A percentile compares a stretch with the other conserved stretches of the same genome.
Conservation (phyloP, 192 early-diverging fungal species). For the Coemansia interrupta region DNA sequence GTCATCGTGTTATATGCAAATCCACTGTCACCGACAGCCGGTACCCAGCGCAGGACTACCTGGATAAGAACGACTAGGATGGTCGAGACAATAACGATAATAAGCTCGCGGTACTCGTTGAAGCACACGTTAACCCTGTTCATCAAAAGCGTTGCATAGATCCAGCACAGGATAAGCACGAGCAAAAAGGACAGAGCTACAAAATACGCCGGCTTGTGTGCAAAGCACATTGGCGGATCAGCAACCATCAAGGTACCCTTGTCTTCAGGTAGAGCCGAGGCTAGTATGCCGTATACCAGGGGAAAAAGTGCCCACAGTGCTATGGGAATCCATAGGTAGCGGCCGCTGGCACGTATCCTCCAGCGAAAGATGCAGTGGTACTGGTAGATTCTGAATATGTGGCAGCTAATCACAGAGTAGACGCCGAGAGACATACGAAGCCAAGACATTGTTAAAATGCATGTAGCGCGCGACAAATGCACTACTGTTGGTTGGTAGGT, state of each 20-base stretch:
- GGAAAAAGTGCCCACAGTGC: constrained; percentile 10
- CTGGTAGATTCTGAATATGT: constrained; percentile 39
- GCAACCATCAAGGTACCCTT: not conserved
- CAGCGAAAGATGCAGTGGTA: constrained; percentile 39
- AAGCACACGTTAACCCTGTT: constrained; percentile 30
- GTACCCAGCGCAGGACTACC: constrained; percentile 40
- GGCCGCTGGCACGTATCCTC: constrained; percentile 21
- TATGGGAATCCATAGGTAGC: constrained; percentile 21
- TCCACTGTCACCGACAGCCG: constrained; percentile 20
- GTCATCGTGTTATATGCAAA: constrained; percentile 33
- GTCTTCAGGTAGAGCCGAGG: constrained; percentile 22
- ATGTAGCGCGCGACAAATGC: constrained; percentile 19
- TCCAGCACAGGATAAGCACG: constrained; percentile 17
- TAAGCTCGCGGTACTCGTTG: constrained; percentile 37
- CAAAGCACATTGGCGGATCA: constrained; percentile 22
- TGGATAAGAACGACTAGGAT: constrained; percentile 20
- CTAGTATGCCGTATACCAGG: constrained; percentile 26
- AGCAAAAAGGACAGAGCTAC: constrained; percentile 22
- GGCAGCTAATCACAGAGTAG: constrained; percentile 26
- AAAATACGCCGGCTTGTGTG: constrained; percentile 37
- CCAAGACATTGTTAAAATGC: constrained; percentile 43
- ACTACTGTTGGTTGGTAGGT: constrained; percentile 36
- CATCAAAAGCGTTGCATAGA: constrained; percentile 22
- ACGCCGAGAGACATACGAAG: constrained; percentile 40
- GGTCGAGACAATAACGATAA: constrained; percentile 17